Evolutionary conservation across 495 filamentous ascomycete species (phyloP).

Genomic region (Elasticomyces elasticus): DNA sequence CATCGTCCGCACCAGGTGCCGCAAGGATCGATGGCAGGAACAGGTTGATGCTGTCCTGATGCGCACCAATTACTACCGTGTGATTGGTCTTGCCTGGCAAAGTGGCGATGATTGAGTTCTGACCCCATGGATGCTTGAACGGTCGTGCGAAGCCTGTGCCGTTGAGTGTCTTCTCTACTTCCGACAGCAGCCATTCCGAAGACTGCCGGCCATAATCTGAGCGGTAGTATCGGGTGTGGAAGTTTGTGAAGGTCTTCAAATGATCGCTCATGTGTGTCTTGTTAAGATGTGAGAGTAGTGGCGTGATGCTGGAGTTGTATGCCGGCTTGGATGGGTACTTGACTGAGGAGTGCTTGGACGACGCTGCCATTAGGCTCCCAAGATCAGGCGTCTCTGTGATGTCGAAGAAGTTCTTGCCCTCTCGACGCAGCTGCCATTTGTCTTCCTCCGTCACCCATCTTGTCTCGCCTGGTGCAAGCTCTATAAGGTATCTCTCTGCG

Average conservation of each 20-base stretch:
- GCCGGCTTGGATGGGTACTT: conserved; percentile 59
- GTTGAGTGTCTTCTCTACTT: conserved; percentile 61
- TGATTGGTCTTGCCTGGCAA: conserved; percentile 79
- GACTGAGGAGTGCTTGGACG: conserved; percentile 35
- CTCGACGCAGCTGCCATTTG: conserved; percentile 82
- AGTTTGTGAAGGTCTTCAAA: conserved; percentile 66
- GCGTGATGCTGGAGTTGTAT: conserved; percentile 54
- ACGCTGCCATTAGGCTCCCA: conserved; percentile 31
- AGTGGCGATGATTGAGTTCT: conserved; percentile 83
- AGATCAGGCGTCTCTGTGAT: conserved; percentile 64
- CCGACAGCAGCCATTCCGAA: conserved; percentile 73
- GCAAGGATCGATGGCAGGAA: conserved; percentile 76
- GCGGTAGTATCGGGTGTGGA: conserved; percentile 85
- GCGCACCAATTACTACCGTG: conserved; percentile 68
- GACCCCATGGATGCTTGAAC: conserved; percentile 80
- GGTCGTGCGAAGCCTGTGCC: conserved; percentile 63
- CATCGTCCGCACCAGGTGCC: conserved; percentile 66
- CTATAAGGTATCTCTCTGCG: conserved; percentile 60
- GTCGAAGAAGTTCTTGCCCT: conserved; percentile 77
- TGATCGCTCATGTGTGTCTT: conserved; percentile 71
- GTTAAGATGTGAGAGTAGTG: conserved; percentile 56
- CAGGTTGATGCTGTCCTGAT: conserved; percentile 82
- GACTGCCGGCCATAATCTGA: conserved; percentile 78
- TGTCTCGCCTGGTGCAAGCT: conserved; percentile 75
- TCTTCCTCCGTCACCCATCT: conserved; percentile 85